These are phyloP conservation scores for Exophiala sp. DNA, from an alignment of 2,329 filamentous ascomycete genomes.

Conservation along the genomic window DNA sequence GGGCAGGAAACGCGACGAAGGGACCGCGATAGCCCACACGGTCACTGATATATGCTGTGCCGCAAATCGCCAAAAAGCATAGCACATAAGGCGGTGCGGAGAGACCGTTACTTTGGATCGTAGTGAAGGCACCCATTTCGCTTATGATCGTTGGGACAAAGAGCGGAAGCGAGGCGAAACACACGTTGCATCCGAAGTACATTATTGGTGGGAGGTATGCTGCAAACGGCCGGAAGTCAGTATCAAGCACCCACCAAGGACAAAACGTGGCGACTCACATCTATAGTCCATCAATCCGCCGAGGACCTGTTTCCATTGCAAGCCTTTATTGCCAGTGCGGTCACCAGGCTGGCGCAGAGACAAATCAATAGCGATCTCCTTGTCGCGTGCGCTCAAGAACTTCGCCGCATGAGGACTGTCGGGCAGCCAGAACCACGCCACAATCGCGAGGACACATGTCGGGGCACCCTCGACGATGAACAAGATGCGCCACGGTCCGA, in stretches of 20 bases:
- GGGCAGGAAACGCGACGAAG: slow-evolving; percentile 55
- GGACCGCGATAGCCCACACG: slow-evolving; percentile 60
- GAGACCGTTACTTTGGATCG: slow-evolving; percentile 66
- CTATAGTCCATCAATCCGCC: slow-evolving; percentile 44
- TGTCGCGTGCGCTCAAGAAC: slow-evolving; percentile 44
- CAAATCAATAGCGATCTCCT: slow-evolving; percentile 27
- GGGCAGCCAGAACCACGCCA: slow-evolving; percentile 52
- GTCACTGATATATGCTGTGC: slow-evolving; percentile 62
- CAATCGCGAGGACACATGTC: slow-evolving; percentile 52
- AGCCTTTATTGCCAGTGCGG: slow-evolving; percentile 23
- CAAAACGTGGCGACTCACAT: slow-evolving; percentile 41
- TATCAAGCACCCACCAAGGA: slow-evolving; percentile 12
- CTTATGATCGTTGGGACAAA: slow-evolving; percentile 62
- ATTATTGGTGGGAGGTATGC: slow-evolving; percentile 47
- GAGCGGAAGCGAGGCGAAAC: slow-evolving; percentile 62
- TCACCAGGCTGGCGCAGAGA: slow-evolving; percentile 28
- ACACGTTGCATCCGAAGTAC: slow-evolving; percentile 62
- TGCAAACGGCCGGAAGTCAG: background rate
- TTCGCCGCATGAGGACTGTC: slow-evolving; percentile 43
- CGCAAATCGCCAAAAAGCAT: slow-evolving; percentile 62
- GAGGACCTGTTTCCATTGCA: slow-evolving; percentile 49
- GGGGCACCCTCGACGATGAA: slow-evolving; percentile 66
- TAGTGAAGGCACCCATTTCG: slow-evolving; percentile 62
- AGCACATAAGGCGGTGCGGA: slow-evolving; percentile 69
- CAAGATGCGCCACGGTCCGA: slow-evolving; percentile 63